These are phyloP conservation scores for Amesomyces nigricolor DNA, from an alignment of 2,329 filamentous ascomycete species.

Conservation along the genomic window DNA sequence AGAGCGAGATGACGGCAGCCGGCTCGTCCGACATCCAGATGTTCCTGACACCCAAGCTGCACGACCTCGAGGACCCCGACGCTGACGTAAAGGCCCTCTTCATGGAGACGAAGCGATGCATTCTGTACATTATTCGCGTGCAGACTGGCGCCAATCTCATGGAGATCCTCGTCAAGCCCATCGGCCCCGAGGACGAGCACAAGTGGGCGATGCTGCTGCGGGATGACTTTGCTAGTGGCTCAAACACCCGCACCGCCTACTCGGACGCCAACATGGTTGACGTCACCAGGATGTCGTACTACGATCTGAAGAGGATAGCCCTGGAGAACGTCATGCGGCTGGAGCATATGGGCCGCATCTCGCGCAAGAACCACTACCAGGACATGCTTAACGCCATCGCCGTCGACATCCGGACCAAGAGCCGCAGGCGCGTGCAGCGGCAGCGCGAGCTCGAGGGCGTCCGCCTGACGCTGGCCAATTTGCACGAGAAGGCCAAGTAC, in stretches of 20 bases:
- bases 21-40: constrained; percentile 86
- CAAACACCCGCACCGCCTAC: constrained; percentile 74
- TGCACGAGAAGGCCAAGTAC: constrained; percentile 84
- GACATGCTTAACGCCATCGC: constrained; percentile 97
- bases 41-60: constrained; percentile 82
- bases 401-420: constrained; percentile 94
- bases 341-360: constrained; percentile 82
- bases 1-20: constrained; percentile 83
- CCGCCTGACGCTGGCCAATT: constrained; percentile 64
- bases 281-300: constrained; percentile 82
- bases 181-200: constrained; percentile 78
- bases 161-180: constrained; percentile 89
- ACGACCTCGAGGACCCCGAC: constrained; percentile 87
- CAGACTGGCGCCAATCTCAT: constrained; percentile 89
- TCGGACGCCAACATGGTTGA: constrained; percentile 85
- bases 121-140: constrained; percentile 95
- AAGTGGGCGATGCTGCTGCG: constrained; percentile 77
- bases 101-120: constrained; percentile 96
- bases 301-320: constrained; percentile 85
- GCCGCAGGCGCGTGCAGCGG: constrained; percentile 82
- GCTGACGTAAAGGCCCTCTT: constrained; percentile 87
- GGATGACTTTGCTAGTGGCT: constrained; percentile 70
- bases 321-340: constrained; percentile 90
- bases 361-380: constrained; percentile 88
- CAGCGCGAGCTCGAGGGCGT: constrained; percentile 86